Percentiles rank a stretch among this genome's conserved stretches.
These are phyloP conservation scores for Extremus antarcticus DNA, from an alignment of 495 filamentous ascomycete species.

Conservation along the genomic window DNA sequence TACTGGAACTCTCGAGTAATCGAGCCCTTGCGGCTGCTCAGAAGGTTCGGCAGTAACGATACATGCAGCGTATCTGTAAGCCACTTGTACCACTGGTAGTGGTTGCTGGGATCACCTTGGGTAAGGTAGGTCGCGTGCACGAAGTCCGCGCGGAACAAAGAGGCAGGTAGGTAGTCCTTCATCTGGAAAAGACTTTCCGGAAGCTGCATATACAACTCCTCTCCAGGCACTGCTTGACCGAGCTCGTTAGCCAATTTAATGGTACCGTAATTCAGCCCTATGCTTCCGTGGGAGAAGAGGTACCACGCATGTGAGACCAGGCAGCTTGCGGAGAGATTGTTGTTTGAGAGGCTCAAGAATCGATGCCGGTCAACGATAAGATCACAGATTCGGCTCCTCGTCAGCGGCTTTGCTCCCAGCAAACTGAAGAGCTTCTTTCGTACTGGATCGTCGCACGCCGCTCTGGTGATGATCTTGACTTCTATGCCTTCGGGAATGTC, in stretches of 20 bases:
- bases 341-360: neutral
- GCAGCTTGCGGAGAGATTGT: neutral
- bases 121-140: neutral
- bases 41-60: neutral
- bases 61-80: neutral
- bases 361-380: neutral
- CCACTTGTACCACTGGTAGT: neutral
- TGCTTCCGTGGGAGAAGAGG: neutral
- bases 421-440: neutral
- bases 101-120: neutral
- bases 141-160: neutral
- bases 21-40: neutral
- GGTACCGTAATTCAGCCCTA: neutral
- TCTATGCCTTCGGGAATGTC: neutral
- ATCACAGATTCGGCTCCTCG: neutral
- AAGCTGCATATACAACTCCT: neutral
- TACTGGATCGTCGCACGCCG: neutral
- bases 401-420: neutral
- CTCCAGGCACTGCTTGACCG: neutral
- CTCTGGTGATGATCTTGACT: neutral
- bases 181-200: neutral
- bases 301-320: neutral
- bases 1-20: neutral
- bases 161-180: neutral
- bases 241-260: neutral